Evolutionary conservation across 306 rosid species (phyloP).

Genomic region (Vigna nakashimae): DNA sequence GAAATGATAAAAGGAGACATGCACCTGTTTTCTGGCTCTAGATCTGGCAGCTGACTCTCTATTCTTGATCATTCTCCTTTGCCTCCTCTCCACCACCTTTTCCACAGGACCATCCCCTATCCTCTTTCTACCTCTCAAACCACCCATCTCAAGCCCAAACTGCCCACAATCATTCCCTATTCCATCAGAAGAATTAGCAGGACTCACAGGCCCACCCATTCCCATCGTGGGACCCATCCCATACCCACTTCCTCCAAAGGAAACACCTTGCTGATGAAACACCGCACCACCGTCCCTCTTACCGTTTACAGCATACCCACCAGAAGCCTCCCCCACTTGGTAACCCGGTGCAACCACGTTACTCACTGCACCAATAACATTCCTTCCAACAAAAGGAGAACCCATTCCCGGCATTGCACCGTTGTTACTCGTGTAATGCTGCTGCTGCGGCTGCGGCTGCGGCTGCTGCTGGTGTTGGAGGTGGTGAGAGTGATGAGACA

Average conservation of each 20-base stretch:
- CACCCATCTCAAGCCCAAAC: constrained; percentile 69
- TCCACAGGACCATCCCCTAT: constrained; percentile 81
- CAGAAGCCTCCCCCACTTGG: constrained; percentile 53
- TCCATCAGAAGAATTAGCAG: constrained; percentile 74
- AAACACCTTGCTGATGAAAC: constrained; percentile 40
- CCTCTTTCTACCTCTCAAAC: constrained; percentile 79
- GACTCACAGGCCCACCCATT: constrained; percentile 60
- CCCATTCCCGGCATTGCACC: constrained; percentile 40
- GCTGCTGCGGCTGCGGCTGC: not conserved
- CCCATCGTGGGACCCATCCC: constrained; percentile 53
- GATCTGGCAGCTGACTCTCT: constrained; percentile 97
- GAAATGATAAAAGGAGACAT: not conserved
- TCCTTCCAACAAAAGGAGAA: constrained; percentile 53
- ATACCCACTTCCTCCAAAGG: constrained; percentile 63
- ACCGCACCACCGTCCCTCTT: constrained; percentile 54
- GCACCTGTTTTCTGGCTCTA: constrained; percentile 97
- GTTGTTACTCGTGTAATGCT: not conserved
- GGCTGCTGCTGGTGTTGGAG: constrained; percentile 13
- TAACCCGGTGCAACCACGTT: constrained; percentile 48
- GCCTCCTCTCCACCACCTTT: constrained; percentile 93
- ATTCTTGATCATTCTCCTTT: constrained; percentile 96
- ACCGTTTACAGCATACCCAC: constrained; percentile 52
- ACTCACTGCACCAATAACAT: constrained; percentile 38
- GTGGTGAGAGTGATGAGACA: not conserved
- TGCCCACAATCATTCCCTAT: constrained; percentile 59